Percentiles rank a stretch among this genome's conserved stretches.
Evolutionary conservation across 768 basidiomycete genomes (phyloP).

Genomic region (Boletus eberwhitei): DNA sequence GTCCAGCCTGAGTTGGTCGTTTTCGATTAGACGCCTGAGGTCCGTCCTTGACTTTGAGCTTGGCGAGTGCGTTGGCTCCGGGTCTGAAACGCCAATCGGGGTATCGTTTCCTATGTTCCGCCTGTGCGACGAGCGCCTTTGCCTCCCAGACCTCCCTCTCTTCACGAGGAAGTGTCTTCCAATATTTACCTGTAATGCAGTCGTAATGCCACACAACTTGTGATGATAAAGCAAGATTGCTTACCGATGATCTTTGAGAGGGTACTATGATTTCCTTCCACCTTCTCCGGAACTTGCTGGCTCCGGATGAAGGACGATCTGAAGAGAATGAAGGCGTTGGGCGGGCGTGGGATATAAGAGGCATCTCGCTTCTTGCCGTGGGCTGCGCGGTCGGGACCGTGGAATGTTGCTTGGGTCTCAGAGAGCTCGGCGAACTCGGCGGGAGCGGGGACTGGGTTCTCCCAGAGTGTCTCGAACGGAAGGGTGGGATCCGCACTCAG

Average conservation of each 20-base stretch:
- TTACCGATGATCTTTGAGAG: slow-evolving; percentile 79
- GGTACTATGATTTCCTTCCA: slow-evolving; percentile 77
- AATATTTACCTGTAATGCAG: slow-evolving; percentile 54
- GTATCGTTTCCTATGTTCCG: slow-evolving; percentile 69
- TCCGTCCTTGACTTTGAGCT: slow-evolving; percentile 40
- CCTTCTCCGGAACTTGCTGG: slow-evolving; percentile 69
- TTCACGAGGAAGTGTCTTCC: slow-evolving; percentile 65
- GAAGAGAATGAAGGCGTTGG: slow-evolving; percentile 85
- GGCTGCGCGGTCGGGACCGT: slow-evolving; percentile 38
- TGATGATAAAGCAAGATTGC: background rate
- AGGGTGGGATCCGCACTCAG: slow-evolving; percentile 34
- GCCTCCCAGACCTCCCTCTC: slow-evolving; percentile 77
- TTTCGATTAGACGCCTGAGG: slow-evolving; percentile 29
- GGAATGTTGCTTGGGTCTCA: slow-evolving; percentile 22
- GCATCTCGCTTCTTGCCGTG: slow-evolving; percentile 66
- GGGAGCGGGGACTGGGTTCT: slow-evolving; percentile 18
- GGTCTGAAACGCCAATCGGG: slow-evolving; percentile 84
- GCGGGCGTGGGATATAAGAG: slow-evolving; percentile 77
- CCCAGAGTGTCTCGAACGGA: slow-evolving; percentile 35
- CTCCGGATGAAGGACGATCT: slow-evolving; percentile 74
- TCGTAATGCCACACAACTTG: background rate
- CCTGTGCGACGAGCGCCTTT: slow-evolving; percentile 66
- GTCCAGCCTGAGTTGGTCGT: slow-evolving; percentile 27
- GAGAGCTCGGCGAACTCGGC: slow-evolving; percentile 13
- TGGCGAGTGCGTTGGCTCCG: slow-evolving; percentile 45